Percentiles rank a stretch among this genome's conserved stretches.
phyloP scores from a whole-genome alignment of 169 alveolate species.

The Eimeria tenella region DNA sequence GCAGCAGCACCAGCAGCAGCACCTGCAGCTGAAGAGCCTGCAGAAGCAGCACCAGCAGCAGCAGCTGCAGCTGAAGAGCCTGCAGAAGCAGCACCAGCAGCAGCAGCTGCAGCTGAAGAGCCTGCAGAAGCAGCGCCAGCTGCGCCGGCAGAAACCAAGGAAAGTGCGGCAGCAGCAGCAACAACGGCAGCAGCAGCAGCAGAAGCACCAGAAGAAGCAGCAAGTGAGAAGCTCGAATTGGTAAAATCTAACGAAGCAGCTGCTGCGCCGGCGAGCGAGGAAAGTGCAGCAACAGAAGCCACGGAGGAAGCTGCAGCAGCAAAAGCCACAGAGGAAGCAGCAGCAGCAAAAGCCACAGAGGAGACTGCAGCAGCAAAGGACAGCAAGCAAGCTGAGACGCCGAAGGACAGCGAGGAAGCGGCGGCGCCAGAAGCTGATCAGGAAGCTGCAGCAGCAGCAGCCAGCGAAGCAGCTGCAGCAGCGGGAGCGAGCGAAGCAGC shows the following conservation, averaged over 20 bases:
- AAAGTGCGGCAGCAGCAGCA: conserved; percentile 44
- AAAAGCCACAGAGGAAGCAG: too few species aligned
- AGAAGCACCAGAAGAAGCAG: background rate
- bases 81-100: background rate
- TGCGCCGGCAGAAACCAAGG: background rate
- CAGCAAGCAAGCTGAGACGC: background rate
- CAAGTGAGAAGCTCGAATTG: too few species aligned
- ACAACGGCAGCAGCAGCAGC: background rate
- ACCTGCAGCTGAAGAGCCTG: background rate
- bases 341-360: too few species aligned
- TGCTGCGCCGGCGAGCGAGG: too few species aligned
- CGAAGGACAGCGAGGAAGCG: background rate
- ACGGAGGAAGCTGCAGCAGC: too few species aligned
- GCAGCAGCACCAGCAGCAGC: background rate
- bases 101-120: background rate
- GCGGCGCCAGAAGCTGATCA: background rate
- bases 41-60: background rate
- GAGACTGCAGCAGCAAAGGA: background rate
- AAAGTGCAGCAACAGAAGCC: too few species aligned
- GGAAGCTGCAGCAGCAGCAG: background rate
- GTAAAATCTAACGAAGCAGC: too few species aligned
- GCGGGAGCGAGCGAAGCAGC: background rate
- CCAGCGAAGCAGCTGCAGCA: background rate
- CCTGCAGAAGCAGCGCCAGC: conserved; percentile 12
- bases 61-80: background rate